These are phyloP conservation scores for Lactifluus rugatus DNA, from an alignment of 768 basidiomycete species.

Conservation along the genomic window DNA sequence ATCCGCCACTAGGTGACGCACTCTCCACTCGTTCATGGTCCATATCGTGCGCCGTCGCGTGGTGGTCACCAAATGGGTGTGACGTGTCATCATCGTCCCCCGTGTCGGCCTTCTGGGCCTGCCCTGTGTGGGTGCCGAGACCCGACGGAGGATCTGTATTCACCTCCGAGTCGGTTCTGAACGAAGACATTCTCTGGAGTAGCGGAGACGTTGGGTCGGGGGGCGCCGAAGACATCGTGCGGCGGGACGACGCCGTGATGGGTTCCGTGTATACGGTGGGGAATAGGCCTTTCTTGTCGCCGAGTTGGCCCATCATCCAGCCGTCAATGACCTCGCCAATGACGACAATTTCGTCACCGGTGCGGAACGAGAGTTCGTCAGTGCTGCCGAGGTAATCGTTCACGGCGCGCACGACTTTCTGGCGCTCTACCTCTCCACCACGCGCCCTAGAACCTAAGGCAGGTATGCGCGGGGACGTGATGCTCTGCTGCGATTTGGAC, in stretches of 20 bases:
- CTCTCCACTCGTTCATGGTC: neutral
- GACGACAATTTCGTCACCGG: constrained; percentile 68
- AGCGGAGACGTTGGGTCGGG: constrained; percentile 2
- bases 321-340: constrained; percentile 75
- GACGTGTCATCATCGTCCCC: constrained; percentile 36
- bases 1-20: constrained; percentile 36
- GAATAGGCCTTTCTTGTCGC: constrained; percentile 70
- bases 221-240: constrained; percentile 22
- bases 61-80: constrained; percentile 37
- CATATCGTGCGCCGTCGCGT: constrained; percentile 30
- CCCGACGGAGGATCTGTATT: constrained; percentile 8
- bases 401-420: constrained; percentile 50
- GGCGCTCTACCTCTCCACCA: constrained; percentile 3
- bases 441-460: constrained; percentile 30
- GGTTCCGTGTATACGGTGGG: constrained; percentile 65
- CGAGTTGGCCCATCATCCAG: constrained; percentile 83
- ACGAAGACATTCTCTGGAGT: constrained; percentile 10
- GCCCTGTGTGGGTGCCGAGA: constrained; percentile 34
- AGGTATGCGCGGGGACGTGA: constrained; percentile 6
- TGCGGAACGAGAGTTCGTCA: constrained; percentile 70
- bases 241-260: constrained; percentile 27
- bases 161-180: neutral
- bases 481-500: constrained; percentile 9
- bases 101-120: constrained; percentile 22
- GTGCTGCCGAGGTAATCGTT: constrained; percentile 66